Base-by-base conservation (phyloP, 106 monocot genomes). In the Apostasia shenzhenica region DNA sequence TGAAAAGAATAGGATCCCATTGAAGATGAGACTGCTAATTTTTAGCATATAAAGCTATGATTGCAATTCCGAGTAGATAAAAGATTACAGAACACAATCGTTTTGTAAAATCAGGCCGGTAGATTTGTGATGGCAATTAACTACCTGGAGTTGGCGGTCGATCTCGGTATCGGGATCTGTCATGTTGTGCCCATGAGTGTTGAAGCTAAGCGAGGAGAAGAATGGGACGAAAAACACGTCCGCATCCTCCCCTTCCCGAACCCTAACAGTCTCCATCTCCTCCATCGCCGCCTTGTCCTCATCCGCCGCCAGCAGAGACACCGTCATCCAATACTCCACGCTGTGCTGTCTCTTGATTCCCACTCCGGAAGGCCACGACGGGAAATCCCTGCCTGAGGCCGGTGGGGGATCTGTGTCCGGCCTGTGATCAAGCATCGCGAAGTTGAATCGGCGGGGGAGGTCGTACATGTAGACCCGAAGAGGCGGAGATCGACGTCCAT, bases 261-360 rank as follows among this genome's bases (percentile, higher is more conserved):
- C 84, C 75, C 95, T 86, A 46, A 97, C 81, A 54, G 73, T 89
- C 80, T 89, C 95, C 74, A 14, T 66, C n/a, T 43, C 70, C 3
- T 41, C 71, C 26, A 3, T 51, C 41, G 40, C 69, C 48, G 38
- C 48, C 6, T 54, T 52, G 0, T 54, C 74, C 0, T 61, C 73
- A 26, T 26, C 26, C 2, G 52, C 66, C 8, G 9, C 59, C 56
- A 85, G 50, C 48, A 97, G 74, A 66, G 95, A 97, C 63, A 69
- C 86, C 92, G 84, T 97, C 84, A 97, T 77, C 92, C 92, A 97
- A 67, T 97, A 97, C 85, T 97, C 95, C 67, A 97, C 87, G 71
- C 95, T 97, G 77, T 97, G 95, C 89, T 97, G 95, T 82, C 60
- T 71, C 79, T 75, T 87, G 69, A 97, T 39, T 73, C 95, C 92